These are phyloP conservation scores for Periconia sp. DNA, from an alignment of 2,329 filamentous ascomycete genomes.

Conservation along the genomic window DNA sequence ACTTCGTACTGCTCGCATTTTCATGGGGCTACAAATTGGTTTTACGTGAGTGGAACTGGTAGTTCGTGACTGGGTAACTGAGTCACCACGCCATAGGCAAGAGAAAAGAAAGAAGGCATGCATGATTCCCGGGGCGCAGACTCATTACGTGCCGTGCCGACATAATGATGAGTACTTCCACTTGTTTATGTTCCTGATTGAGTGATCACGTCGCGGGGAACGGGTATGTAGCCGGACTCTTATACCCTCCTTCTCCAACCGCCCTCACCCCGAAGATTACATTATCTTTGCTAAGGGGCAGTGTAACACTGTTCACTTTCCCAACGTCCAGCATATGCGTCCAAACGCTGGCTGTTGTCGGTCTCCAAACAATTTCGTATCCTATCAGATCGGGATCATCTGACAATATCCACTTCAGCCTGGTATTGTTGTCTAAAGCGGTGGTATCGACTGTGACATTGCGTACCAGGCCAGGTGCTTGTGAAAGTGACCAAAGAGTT, in stretches of 20 bases:
- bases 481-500: conserved; percentile 60
- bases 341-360: conserved; percentile 59
- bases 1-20: no score
- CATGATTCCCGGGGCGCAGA: no score
- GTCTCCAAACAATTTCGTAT: conserved; percentile 64
- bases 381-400: conserved; percentile 50
- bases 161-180: no score
- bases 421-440: conserved; percentile 56
- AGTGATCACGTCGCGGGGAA: no score
- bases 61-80: no score
- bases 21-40: no score
- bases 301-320: conserved; percentile 51
- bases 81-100: no score
- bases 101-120: no score
- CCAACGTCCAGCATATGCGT: conserved; percentile 58
- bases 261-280: conserved; percentile 63
- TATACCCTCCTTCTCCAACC: conserved; percentile 58
- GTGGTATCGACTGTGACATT: conserved; percentile 59
- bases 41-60: no score
- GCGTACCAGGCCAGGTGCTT: conserved; percentile 56
- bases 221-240: conserved; percentile 56
- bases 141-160: no score
- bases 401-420: conserved; percentile 55
- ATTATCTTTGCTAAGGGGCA: conserved; percentile 63
- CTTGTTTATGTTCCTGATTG: no score